phyloP scores from a whole-genome alignment of 768 basidiomycete genomes.

The Lactarius tabidus region DNA sequence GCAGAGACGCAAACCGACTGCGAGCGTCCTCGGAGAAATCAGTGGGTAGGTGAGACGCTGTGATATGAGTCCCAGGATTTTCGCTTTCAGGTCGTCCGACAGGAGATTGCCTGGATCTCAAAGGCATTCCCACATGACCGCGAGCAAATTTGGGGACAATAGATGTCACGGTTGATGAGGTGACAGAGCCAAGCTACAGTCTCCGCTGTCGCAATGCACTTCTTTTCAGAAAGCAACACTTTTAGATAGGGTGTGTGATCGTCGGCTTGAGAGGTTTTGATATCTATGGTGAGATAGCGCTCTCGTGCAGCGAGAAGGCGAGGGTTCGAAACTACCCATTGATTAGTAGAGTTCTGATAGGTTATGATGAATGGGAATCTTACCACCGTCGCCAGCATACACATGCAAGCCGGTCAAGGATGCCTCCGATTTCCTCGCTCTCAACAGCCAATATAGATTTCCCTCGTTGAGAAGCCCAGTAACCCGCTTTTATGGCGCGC shows the following conservation, averaged over 20 bases:
- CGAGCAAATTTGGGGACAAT: constrained; percentile 38
- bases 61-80: constrained; percentile 36
- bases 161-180: constrained; percentile 19
- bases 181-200: constrained; percentile 14
- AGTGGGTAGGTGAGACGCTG: constrained; percentile 33
- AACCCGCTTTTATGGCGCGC: constrained; percentile 41
- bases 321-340: not conserved
- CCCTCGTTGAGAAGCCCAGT: constrained; percentile 34
- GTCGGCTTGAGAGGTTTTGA: constrained; percentile 2
- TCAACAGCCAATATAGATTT: constrained; percentile 66
- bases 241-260: constrained; percentile 10
- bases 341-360: not conserved
- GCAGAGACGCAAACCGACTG: constrained; percentile 5
- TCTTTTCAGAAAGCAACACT: constrained; percentile 15
- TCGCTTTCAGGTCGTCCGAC: constrained; percentile 31
- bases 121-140: constrained; percentile 41
- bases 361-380: not conserved
- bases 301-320: constrained; percentile 7
- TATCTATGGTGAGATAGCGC: constrained; percentile 23
- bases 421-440: constrained; percentile 29
- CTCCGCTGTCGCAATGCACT: not conserved
- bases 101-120: constrained; percentile 31
- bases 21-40: constrained; percentile 23
- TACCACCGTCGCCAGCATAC: constrained; percentile 18
- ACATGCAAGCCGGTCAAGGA: not conserved